Evolutionary conservation across 805 yeast species (phyloP), one percentile per base, ranked within the genome.

Genomic region (Kodamaea leandrae): DNA sequence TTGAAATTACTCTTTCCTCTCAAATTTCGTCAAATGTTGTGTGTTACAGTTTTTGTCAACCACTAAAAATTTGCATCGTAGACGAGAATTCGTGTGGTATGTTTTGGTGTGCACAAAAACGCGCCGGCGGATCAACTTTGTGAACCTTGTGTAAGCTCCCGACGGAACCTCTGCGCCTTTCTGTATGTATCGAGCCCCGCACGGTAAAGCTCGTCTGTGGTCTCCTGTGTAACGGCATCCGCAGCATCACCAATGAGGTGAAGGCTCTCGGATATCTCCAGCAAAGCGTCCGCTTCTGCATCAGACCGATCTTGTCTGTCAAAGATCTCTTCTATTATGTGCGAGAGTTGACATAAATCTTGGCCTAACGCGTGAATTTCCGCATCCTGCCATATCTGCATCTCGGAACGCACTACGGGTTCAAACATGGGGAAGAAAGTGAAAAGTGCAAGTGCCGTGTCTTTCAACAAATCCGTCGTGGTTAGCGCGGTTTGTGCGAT

Each of bases 371-470:
- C 14, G 41, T 33, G 15, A 60, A 45, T 9, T 47, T 60, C 3
- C 42, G 38, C 21, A 47, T 37, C 40, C 57, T 62, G 10, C 19
- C 32, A 13, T 24, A 25, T 30, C 51, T 51, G 54, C 58, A 53
- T 6, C 32, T 30, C 33, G 8, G 21, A 5, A 8, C 6, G n/a
- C n/a, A 30, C 21, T 10, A 30, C 6, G 4, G 20, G 33, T 9
- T 18, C 21, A 13, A 30, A 17, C 8, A 13, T 9, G 4, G 33
- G 33, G 10, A 18, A 6, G 10, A 30, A 17, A 9, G 33, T 18
- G 13, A 30, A 9, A 7, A 30, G 4, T 9, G 13, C 20, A 15
- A 30, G 17, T 4, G 21, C 33, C 4, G 14, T 18, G 13, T 30
- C 33, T 13, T 30, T 30, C 6, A 12, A 12, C 4, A 30, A 17